Evolutionary conservation across 345 rosid species (phyloP).

Genomic region (Dimocarpus longan): DNA sequence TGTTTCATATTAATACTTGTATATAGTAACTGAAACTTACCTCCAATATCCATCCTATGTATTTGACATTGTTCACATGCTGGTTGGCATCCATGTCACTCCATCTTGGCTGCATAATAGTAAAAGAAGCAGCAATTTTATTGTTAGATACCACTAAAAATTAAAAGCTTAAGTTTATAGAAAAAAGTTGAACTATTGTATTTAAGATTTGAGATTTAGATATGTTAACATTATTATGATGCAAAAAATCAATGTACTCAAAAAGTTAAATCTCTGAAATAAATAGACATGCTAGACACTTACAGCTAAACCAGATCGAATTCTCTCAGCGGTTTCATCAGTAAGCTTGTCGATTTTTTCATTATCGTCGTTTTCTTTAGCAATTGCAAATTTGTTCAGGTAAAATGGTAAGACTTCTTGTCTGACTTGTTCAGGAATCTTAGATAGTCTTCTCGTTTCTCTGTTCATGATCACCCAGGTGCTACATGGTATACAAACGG

Average conservation of each 20-base stretch:
- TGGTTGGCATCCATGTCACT: conserved; percentile 74
- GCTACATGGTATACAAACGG: conserved; percentile 31
- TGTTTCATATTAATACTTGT: neutral
- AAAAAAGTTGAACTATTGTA: too few species aligned
- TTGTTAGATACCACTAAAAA: neutral
- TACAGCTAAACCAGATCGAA: conserved; percentile 56
- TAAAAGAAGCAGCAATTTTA: neutral
- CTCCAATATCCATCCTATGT: conserved; percentile 77
- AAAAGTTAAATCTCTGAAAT: too few species aligned
- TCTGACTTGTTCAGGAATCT: conserved; percentile 59
- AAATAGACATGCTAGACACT: conserved; percentile 2
- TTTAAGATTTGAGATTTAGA: too few species aligned
- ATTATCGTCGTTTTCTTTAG: conserved; percentile 36
- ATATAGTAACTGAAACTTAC: conserved; percentile 21
- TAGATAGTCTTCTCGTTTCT: conserved; percentile 59
- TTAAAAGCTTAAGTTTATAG: too few species aligned
- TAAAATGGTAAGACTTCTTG: conserved; percentile 54
- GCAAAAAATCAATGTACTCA: too few species aligned
- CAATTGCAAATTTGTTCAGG: conserved; percentile 41
- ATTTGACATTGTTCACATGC: conserved; percentile 76
- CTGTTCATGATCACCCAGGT: conserved; percentile 77
- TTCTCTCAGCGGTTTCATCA: conserved; percentile 47
- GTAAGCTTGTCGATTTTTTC: conserved; percentile 56
- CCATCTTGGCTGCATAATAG: conserved; percentile 61
- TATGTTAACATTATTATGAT: too few species aligned